Evolutionary conservation across 805 yeast species (phyloP), one percentile per base, ranked within the genome.

Genomic region (Lipomyces sp.): DNA sequence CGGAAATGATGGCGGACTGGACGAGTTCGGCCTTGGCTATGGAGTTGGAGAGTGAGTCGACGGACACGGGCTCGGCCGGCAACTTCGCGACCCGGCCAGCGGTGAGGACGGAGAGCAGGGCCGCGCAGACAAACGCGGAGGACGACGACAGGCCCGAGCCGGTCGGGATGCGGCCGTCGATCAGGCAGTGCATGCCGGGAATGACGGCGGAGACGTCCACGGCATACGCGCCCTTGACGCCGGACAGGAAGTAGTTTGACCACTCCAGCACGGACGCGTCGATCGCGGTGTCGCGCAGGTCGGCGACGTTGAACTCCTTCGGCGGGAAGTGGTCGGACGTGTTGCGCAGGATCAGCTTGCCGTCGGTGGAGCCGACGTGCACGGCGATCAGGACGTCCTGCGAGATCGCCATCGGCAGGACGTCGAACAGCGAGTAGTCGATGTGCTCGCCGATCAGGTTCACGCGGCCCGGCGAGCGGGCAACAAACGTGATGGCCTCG

Each of bases 371-470:
- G 29, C 39, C 43, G 18, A 40, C 60, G 28, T 54, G 59, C 18
- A 76, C 81, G 4, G 81, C 86, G 56, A 79, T 77, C 42, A 81
- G 65, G 46, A 82, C 77, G 60, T 82, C 86, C 16, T 69, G 74
- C 43, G 80, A 83, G 28, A 83, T 78, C 2, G 90, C 88, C 82
- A 84, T 78, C n/a, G 89, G 89, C 59, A 83, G 72, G 11, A 81
- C 85, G 4, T 86, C 74, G 64, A 80, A 83, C 62, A 78, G 75
- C 57, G 79, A 78, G 63, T 83, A 84, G 68, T 84, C 90, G 48
- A 83, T 79, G 63, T 83, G 90, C 60, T 83, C 90, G 33, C 90
- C 90, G 49, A 83, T 81, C 53, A 83, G 69, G 64, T 83, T 83
- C 48, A 84, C 89, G 59, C 90, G 70, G 33, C 89, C 89, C 16